Base-by-base conservation (phyloP, 208 protist genomes). In the Crithidia bombi region DNA sequence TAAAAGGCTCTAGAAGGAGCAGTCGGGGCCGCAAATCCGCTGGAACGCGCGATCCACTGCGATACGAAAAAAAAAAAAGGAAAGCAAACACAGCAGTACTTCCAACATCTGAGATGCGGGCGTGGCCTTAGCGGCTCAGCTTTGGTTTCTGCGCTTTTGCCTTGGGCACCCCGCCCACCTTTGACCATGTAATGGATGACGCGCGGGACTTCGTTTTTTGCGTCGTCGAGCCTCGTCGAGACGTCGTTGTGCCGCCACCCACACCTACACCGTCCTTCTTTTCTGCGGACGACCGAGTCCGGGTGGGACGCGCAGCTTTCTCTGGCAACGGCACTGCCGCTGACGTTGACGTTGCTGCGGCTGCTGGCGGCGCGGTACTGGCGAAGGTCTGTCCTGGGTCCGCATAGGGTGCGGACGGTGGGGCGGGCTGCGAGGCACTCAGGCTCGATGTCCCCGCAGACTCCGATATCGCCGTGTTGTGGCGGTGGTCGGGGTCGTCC, bases 71-170 rank as follows among this genome's bases (percentile, higher is more conserved):
- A n/a, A n/a, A n/a, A n/a, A n/a, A n/a, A n/a, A 57, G 14, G 28
- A 17, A 6, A 36, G 26, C 46, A 70, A 70, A 21, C 19, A 44
- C 19, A 17, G 32, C 30, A 52, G 49, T 1, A 57, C 4, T 25
- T 38, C 14, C n/a, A 66, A 21, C 26, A 36, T 44, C n/a, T 49
- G 3, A 26, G 43, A 65, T 46, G 19, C 21, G 23, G 5, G 5
- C 15, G n/a, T 38, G 3, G 3, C 17, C 17, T 67, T 51, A 74
- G 32, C 58, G 68, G 1, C 62, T 58, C 6, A 74, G 39, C 32
- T 41, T 67, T 1, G 64, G 56, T 5, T 47, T 54, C 47, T 67
- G 63, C 26, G 54, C 36, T 39, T 71, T 73, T 28, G 33, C 56
- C 28, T 73, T 74, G 21, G 51, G 46, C 10, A 43, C 55, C 11